These are phyloP conservation scores for Astragalus membranaceus DNA, from an alignment of 306 rosid species.

Conservation along the genomic window DNA sequence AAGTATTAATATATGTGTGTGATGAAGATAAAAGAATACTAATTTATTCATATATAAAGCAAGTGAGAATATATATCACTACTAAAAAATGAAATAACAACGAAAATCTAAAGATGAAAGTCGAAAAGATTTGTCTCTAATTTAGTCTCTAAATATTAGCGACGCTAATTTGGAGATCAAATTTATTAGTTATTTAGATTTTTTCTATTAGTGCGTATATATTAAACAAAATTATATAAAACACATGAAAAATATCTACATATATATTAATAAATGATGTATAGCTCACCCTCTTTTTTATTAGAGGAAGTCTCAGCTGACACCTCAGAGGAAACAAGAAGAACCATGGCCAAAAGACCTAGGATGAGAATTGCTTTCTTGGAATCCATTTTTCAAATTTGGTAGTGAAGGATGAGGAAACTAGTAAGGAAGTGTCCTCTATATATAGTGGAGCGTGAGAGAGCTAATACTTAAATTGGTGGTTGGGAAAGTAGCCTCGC, in stretches of 20 bases:
- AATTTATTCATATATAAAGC: no score
- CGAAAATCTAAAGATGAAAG: no score
- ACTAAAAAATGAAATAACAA: no score
- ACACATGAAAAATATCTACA: background rate
- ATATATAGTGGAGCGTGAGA: conserved; percentile 16
- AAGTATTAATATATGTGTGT: no score
- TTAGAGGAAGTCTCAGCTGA: conserved; percentile 21
- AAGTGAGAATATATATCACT: no score
- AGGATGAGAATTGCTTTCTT: conserved; percentile 22
- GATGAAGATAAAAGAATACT: background rate
- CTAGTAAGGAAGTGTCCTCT: background rate
- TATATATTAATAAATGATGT: no score
- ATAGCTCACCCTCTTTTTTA: conserved; percentile 11
- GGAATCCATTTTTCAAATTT: conserved; percentile 30
- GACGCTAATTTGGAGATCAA: no score
- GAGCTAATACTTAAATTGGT: background rate
- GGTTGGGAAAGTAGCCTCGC: background rate
- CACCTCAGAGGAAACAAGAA: conserved; percentile 17
- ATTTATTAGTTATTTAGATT: no score
- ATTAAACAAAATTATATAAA: no score
- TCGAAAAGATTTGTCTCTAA: no score
- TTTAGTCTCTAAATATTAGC: background rate
- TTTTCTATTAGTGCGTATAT: no score
- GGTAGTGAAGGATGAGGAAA: background rate
- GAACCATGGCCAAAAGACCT: conserved; percentile 32